A percentile compares a stretch with the other conserved stretches of the same genome.
These are phyloP conservation scores for Aspergillus phoenicis DNA, from an alignment of 2,329 filamentous ascomycete species.

Conservation along the genomic window DNA sequence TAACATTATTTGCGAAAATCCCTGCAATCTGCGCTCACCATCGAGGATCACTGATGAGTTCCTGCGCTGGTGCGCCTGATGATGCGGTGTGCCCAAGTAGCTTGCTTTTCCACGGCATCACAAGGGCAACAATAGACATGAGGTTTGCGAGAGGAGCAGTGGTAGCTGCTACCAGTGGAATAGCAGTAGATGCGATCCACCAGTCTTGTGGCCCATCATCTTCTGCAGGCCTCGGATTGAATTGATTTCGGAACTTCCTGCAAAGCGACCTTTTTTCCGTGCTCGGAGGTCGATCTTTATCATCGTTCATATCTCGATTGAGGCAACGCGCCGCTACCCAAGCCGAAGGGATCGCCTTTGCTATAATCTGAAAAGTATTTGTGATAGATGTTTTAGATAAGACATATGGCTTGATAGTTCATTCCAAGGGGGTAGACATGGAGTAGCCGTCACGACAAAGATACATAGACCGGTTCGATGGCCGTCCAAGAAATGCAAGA, in stretches of 20 bases:
- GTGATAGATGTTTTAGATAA: not conserved
- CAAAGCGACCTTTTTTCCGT: not conserved
- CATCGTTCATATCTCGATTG: not conserved
- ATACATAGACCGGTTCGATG: not conserved
- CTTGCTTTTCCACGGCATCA: conserved; percentile 70
- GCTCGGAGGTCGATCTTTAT: not conserved
- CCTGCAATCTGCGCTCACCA: conserved; percentile 57
- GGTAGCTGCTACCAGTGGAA: conserved; percentile 80
- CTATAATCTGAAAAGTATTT: no score
- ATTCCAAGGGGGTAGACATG: not conserved
- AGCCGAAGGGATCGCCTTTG: not conserved
- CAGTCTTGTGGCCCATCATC: conserved; percentile 50
- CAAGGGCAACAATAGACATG: conserved; percentile 84
- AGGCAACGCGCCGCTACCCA: not conserved
- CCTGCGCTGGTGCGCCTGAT: conserved; percentile 53
- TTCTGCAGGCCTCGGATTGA: conserved; percentile 43
- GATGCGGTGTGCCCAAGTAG: conserved; percentile 49
- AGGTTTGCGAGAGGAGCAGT: conserved; percentile 85
- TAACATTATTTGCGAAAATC: conserved; percentile 4
- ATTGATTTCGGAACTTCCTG: conserved; percentile 20
- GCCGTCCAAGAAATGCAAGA: not conserved
- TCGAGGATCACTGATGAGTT: conserved; percentile 66
- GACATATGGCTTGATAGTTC: not conserved
- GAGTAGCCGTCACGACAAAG: not conserved
- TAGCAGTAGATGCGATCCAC: conserved; percentile 56